A percentile compares a stretch with the other conserved stretches of the same genome.
These are phyloP conservation scores for Ophiosphaerella herpotricha DNA, from an alignment of 2,329 filamentous ascomycete species.

Conservation along the genomic window DNA sequence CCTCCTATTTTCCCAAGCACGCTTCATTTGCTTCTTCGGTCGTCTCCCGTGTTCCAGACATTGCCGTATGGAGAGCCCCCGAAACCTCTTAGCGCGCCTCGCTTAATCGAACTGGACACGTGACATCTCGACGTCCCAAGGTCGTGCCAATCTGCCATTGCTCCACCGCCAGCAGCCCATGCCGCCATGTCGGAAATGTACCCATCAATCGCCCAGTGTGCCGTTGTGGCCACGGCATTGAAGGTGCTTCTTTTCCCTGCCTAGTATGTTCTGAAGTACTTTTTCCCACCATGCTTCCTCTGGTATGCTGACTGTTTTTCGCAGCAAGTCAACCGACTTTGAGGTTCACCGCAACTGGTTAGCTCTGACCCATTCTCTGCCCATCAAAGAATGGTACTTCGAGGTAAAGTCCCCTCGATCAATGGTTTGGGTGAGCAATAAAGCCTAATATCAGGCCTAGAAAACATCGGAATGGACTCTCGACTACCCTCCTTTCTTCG, in stretches of 20 bases:
- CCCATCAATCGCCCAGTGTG: conserved; percentile 87
- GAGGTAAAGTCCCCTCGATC: conserved; percentile 59
- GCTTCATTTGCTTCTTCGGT: conserved; percentile 11
- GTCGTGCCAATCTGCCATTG: conserved; percentile 23
- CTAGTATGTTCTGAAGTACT: conserved; percentile 69
- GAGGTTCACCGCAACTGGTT: conserved; percentile 99
- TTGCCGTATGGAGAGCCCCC: no score
- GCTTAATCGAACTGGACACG: conserved; percentile 16
- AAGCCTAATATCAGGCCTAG: conserved; percentile 42
- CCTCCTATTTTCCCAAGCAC: conserved; percentile 4
- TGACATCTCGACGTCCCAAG: conserved; percentile 19
- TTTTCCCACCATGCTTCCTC: conserved; percentile 1
- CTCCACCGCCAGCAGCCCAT: conserved; percentile 27
- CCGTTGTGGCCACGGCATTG: conserved; percentile 81
- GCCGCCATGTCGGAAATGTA: conserved; percentile 74
- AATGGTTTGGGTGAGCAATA: neutral
- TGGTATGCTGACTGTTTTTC: conserved; percentile 29
- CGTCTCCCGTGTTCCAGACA: neutral
- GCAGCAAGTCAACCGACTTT: conserved; percentile 97
- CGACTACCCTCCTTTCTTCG: conserved; percentile 98
- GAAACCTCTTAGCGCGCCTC: conserved; percentile 1
- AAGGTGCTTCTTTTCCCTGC: conserved; percentile 92
- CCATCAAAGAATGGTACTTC: conserved; percentile 89
- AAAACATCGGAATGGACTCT: conserved; percentile 99
- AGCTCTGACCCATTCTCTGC: conserved; percentile 88